Evolutionary conservation across 2,329 filamentous ascomycete species (phyloP).

Genomic region (Boeremia lycopersici): DNA sequence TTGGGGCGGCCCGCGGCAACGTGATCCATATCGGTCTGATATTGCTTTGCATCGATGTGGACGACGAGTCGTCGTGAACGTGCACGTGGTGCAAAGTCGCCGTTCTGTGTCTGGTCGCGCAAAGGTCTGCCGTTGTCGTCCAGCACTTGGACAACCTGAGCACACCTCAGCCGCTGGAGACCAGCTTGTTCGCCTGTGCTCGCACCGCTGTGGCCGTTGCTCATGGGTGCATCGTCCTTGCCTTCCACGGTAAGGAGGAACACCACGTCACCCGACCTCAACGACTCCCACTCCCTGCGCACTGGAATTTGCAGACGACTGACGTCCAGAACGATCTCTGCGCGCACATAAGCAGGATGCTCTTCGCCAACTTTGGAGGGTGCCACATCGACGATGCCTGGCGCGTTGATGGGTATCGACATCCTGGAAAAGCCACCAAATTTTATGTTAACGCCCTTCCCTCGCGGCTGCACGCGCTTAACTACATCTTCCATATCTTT

Average conservation of each 20-base stretch:
- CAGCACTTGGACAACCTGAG: constrained; percentile 82
- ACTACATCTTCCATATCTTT: constrained; percentile 87
- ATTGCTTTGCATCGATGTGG: constrained; percentile 78
- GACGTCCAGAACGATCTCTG: constrained; percentile 85
- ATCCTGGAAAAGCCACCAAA: constrained; percentile 91
- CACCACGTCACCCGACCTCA: constrained; percentile 85
- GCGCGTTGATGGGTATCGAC: constrained; percentile 85
- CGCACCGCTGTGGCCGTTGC: constrained; percentile 59
- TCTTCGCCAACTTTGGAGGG: constrained; percentile 83
- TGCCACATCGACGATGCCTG: constrained; percentile 83
- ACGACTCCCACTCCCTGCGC: constrained; percentile 85
- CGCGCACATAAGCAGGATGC: constrained; percentile 81
- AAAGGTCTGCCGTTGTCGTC: constrained; percentile 82
- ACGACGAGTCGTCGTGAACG: constrained; percentile 74
- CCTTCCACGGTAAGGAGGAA: constrained; percentile 82
- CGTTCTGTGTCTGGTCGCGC: constrained; percentile 67
- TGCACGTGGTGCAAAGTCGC: constrained; percentile 65
- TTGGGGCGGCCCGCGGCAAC: constrained; percentile 71
- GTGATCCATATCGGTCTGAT: constrained; percentile 75
- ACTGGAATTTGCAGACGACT: constrained; percentile 76
- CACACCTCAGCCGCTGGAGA: constrained; percentile 75
- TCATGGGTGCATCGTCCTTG: constrained; percentile 56
- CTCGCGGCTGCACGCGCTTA: constrained; percentile 75
- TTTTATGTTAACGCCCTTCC: constrained; percentile 66
- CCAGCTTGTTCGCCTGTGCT: constrained; percentile 67